Evolutionary conservation across 1,284 basidiomycete species (phyloP), one percentile per base, ranked within the genome.

Genomic region (Vanrija sp.): DNA sequence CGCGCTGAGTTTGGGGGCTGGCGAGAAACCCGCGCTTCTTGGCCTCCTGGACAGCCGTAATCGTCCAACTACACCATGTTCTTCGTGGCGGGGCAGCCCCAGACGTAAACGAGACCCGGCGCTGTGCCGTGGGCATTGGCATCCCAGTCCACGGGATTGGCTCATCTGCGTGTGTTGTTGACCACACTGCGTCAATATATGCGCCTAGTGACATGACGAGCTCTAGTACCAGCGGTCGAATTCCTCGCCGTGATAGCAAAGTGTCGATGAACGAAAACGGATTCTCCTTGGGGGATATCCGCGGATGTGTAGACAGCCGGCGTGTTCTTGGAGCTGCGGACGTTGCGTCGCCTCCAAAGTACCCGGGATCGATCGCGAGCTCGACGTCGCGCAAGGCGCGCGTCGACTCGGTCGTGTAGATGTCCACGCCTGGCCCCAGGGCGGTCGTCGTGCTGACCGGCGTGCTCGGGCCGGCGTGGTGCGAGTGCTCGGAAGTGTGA

Each of bases 101-200:
- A 5, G 52, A 34, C 8, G 19, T 18, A 6, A 44, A 15, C 12
- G 55, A 53, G 5, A 46, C 25, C 9, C 49, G 49, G n/a, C 49
- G 39, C 38, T 26, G 23, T 4, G 46, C 43, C 16, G 39, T 29
- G 18, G 38, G 12, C 9, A 46, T 48, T 16, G 46, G 59, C 21
- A 49, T 49, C 18, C 48, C 53, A 15, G 57, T 49, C 63, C 60
- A 63, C 0, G 63, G 61, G 38, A 54, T 60, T 8, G 51, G 47
- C 18, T 40, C 34, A 12, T 58, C 48, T 0, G 70, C 67, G 50
- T 66, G 62, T 0, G 53, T 51, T 0, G 61, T 55, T 23, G 46
- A 62, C 73, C 73, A 75, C 9, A 72, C 65, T 5, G 67, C 68
- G 50, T 73, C 72, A 46, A 75, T 52, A 48, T 68, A 73, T 26